Conservation (phyloP, 352 stramenopile species). For the Phytophthora melonis region DNA sequence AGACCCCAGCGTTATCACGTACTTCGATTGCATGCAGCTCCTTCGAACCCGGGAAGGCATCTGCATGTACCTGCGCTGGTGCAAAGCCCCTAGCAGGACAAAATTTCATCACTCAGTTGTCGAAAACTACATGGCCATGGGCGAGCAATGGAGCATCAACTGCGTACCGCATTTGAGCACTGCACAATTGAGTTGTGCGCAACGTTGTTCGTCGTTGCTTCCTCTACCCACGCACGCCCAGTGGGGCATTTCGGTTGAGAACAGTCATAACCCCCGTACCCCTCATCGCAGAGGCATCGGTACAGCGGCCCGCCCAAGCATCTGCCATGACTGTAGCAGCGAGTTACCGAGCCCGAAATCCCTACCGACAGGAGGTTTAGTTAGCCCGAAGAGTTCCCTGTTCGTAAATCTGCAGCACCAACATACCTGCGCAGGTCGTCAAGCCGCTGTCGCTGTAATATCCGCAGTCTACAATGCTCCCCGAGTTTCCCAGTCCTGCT, state of each 20-base stretch:
- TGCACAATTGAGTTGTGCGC: constrained; percentile 63
- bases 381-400: not conserved
- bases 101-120: not conserved
- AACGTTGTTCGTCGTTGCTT: constrained; percentile 52
- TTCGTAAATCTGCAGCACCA: not conserved
- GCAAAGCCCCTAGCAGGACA: constrained; percentile 57
- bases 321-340: constrained; percentile 68
- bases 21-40: constrained; percentile 74
- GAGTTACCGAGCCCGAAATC: constrained; percentile 41
- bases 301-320: constrained; percentile 58
- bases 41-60: constrained; percentile 76
- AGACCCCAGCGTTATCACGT: constrained; percentile 9
- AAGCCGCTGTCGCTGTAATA: constrained; percentile 52
- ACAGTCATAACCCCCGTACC: constrained; percentile 66
- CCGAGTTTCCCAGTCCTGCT: constrained; percentile 36
- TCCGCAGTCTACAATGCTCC: constrained; percentile 53
- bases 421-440: constrained; percentile 53
- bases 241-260: constrained; percentile 59
- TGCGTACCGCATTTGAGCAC: constrained; percentile 77
- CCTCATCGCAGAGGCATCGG: constrained; percentile 62
- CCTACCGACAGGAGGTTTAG: constrained; percentile 25
- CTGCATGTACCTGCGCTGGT: constrained; percentile 58
- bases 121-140: not conserved
- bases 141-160: not conserved
- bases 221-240: constrained; percentile 76